A percentile compares a stretch with the other conserved stretches of the same genome.
Conservation (phyloP, 306 rosid genomes). For the Urtica urens region DNA sequence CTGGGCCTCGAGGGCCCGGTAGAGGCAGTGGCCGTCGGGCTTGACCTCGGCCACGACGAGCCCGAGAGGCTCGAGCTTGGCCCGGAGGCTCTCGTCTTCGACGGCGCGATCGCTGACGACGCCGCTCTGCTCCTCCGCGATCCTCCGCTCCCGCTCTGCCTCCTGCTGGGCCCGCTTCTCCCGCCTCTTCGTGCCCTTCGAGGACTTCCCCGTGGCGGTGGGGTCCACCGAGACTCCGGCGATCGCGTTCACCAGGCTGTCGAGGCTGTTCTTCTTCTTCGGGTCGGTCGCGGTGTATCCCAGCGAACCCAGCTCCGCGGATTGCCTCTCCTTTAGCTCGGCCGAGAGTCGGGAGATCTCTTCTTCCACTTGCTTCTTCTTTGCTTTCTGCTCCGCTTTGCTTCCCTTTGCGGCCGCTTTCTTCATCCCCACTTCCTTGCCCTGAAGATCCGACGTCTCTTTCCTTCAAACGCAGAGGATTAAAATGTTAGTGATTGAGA, state of each 20-base stretch:
- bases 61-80: constrained; percentile 72
- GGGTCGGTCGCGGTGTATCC: constrained; percentile 46
- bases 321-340: constrained; percentile 58
- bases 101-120: constrained; percentile 53
- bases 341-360: constrained; percentile 64
- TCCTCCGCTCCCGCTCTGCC: constrained; percentile 83
- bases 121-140: constrained; percentile 72
- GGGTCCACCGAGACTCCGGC: constrained; percentile 72
- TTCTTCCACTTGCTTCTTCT: constrained; percentile 95
- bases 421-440: constrained; percentile 68
- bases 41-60: constrained; percentile 62
- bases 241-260: constrained; percentile 70
- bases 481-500: constrained; percentile 8
- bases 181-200: constrained; percentile 62
- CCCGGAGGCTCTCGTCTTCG: constrained; percentile 65
- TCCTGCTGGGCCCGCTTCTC: constrained; percentile 71
- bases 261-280: constrained; percentile 50
- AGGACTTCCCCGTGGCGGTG: constrained; percentile 47
- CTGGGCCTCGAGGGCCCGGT: constrained; percentile 82
- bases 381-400: constrained; percentile 89
- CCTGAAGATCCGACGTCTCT: constrained; percentile 65
- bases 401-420: constrained; percentile 85
- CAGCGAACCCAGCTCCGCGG: constrained; percentile 52
- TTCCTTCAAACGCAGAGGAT: constrained; percentile 43
- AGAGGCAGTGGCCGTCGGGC: constrained; percentile 96